Base-by-base conservation (phyloP, 176 grass and related monocot species). In the Typha latifolia region DNA sequence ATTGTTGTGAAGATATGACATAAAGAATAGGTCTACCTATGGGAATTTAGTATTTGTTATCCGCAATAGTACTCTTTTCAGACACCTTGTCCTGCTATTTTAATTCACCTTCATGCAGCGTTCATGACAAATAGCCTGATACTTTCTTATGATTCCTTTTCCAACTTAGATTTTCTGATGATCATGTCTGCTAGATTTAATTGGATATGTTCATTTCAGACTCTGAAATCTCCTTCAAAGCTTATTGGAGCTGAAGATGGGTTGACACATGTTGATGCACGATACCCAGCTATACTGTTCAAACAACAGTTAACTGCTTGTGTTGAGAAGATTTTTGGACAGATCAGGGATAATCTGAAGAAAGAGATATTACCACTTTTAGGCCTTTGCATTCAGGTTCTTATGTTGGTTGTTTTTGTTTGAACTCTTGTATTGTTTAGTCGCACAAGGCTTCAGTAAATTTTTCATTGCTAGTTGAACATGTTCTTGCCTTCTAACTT, bases 231-330 rank as follows among this genome's bases (percentile, higher is more conserved):
- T 6, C 86, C 84, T 51, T 80, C 79, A 13, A 92, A 92, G 74
- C 75, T 87, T 70, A 62, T 85, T 47, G 93, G 85, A 26, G 77
- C 66, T 55, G 67, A 85, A 80, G 91, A 90, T 72, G 74, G 63
- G 65, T 56, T 91, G 32, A 75, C 72, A 82, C 86, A 85, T 80
- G 86, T 99, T 21, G 89, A 99, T 76, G 94, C 89, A 47, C 84
- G 83, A 49, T 99, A 99, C 75, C 89, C 94, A 48, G 94, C 89
- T 12, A 87, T 99, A 78, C 75, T 99, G 65, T 99, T 99, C 79
- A 99, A 90, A 80, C 94, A 99, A 32, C 94, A 99, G 73, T 70
- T 99, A 56, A 90, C 89, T n/a, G 94, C 94, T 24, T 93, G 86
- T 49, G 79, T 99, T 1, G 94, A 99, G 76, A 99, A 99, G 79